Evolutionary conservation across 208 protist species (phyloP).

Genomic region (Endotrypanum monterogeii): DNA sequence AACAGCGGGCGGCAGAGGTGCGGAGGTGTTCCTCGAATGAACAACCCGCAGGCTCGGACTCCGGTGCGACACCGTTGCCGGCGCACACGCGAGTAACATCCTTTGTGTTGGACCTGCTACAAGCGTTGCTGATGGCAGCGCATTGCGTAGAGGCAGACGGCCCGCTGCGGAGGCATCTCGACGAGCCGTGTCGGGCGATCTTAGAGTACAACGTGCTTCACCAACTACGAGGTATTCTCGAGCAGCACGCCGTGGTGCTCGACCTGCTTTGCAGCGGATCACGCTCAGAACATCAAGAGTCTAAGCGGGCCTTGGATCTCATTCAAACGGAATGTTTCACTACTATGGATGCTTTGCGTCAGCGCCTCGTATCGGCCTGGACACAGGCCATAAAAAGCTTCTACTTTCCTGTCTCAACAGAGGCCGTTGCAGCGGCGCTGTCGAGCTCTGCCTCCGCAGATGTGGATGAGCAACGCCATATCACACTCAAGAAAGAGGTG

Average conservation of each 20-base stretch:
- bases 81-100: neutral
- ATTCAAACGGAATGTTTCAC: slow-evolving; percentile 17
- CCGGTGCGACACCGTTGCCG: neutral
- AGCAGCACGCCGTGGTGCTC: slow-evolving; percentile 29
- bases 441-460: slow-evolving; percentile 3
- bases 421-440: slow-evolving; percentile 3
- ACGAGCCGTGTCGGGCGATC: slow-evolving; percentile 47
- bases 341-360: slow-evolving; percentile 17
- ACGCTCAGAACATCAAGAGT: neutral
- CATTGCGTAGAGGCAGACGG: slow-evolving; percentile 24
- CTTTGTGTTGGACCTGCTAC: slow-evolving; percentile 33
- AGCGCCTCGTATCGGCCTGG: slow-evolving; percentile 25
- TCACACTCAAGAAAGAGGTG: slow-evolving; percentile 22
- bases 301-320: slow-evolving; percentile 7
- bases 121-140: slow-evolving; percentile 39
- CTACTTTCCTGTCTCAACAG: slow-evolving; percentile 27
- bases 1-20: slow-evolving; percentile 12
- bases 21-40: neutral
- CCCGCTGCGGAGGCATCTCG: slow-evolving; percentile 38
- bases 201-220: slow-evolving; percentile 57
- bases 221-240: slow-evolving; percentile 47
- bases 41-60: neutral
- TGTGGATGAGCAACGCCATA: slow-evolving; percentile 7
- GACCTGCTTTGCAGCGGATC: slow-evolving; percentile 5
- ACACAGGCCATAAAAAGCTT: slow-evolving; percentile 11